These are phyloP conservation scores for Athelia sp. DNA, from an alignment of 1,284 basidiomycete genomes.

Conservation along the genomic window DNA sequence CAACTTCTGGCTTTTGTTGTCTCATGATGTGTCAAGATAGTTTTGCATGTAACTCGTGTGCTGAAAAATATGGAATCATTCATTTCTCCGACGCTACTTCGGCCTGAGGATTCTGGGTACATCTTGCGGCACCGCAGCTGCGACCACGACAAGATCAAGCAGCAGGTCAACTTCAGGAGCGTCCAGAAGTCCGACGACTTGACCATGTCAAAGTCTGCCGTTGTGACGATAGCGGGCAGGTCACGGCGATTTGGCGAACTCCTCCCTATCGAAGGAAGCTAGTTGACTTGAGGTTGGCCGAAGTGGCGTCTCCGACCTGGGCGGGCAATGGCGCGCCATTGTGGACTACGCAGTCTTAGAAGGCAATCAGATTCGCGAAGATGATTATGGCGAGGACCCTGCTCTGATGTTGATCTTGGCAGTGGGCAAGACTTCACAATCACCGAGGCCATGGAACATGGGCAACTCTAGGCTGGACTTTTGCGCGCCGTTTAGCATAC, in stretches of 20 bases:
- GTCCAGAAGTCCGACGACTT: slow-evolving; percentile 50
- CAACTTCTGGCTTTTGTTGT: too few species aligned
- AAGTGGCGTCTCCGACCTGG: slow-evolving; percentile 41
- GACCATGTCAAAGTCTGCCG: slow-evolving; percentile 39
- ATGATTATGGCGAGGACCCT: slow-evolving; percentile 55
- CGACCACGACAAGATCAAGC: slow-evolving; percentile 51
- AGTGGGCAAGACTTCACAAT: too few species aligned
- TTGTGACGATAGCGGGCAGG: slow-evolving; percentile 25
- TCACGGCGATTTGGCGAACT: slow-evolving; percentile 48
- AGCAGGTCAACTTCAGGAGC: slow-evolving; percentile 42
- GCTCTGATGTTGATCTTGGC: too few species aligned
- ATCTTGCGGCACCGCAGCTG: slow-evolving; percentile 51
- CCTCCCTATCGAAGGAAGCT: slow-evolving; percentile 58
- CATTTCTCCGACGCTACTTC: too few species aligned
- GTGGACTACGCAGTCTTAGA: slow-evolving; percentile 35
- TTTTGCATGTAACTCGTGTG: too few species aligned
- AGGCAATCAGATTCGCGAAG: slow-evolving; percentile 45
- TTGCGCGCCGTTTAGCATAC: too few species aligned
- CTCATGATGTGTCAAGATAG: too few species aligned
- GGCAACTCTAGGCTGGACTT: too few species aligned
- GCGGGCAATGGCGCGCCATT: slow-evolving; percentile 33
- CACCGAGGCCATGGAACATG: too few species aligned
- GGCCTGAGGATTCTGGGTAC: too few species aligned
- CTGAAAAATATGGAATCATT: too few species aligned
- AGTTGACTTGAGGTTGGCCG: slow-evolving; percentile 48